Base-by-base conservation (phyloP, 805 yeast species). In the Pichia californica region DNA sequence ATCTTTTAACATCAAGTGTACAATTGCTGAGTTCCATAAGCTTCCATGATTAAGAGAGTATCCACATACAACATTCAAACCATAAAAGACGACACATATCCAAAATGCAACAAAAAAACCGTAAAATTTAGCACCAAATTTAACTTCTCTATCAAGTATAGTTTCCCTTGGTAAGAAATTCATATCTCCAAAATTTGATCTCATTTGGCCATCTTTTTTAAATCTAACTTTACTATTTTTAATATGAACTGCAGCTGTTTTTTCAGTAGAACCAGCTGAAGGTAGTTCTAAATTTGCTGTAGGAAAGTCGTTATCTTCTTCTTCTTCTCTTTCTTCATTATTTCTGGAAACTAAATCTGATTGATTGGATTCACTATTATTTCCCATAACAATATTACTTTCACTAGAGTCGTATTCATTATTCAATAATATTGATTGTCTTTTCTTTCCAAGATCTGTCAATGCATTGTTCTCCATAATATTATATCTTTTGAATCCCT, bases 61-160 rank as follows among this genome's bases (percentile, higher is more conserved):
- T 45, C 77, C 73, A 15, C 80, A 65, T 8, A 79, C 54, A 18
- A 73, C 72, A 45, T 78, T 77, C 26, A 79, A 53, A 45, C 78
- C 72, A 31, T 73, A 59, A 44, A 81, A 69, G 21, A 74, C 79
- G 5, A 80, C 73, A 5, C 76, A 74, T 43, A 85, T 64, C 96
- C 96, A 87, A 49, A 79, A 77, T 38, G 88, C 72, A 5, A 87
- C 81, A 60, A 79, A 91, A 47, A 93, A 73, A 2, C 98, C 98
- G 52, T 76, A 79, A 59, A 86, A 88, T 43, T 68, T 66, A 3
- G 78, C 62, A 1, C 70, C 64, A 40, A 65, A 64, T 47, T 69
- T 64, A 25, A 62, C 56, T 4, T 66, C 69, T 14, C 71, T 64
- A 55, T 82, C 89, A 48, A 82, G 69, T 15, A 82, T 78, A 7